phyloP scores from a whole-genome alignment of 345 rosid species.

The Isatis tinctoria region DNA sequence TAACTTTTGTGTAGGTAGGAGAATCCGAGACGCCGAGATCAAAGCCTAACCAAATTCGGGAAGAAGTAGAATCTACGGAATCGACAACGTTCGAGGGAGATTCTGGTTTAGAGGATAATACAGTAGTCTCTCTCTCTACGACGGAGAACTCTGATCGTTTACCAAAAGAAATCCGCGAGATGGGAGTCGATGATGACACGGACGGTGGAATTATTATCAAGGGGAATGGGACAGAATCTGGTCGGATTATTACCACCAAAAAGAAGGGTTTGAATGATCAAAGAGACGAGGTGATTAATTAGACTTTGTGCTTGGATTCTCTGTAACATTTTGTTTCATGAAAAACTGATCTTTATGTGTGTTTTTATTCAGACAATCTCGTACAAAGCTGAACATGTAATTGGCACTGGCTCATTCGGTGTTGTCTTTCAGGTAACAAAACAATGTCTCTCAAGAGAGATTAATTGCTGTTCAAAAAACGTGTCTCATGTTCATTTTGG shows the following conservation, averaged over 20 bases:
- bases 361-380: conserved; percentile 57
- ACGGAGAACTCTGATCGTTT: conserved; percentile 43
- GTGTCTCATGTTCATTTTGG: background rate
- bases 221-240: conserved; percentile 83
- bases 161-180: conserved; percentile 51
- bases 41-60: conserved; percentile 54
- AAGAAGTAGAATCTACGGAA: conserved; percentile 30
- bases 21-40: conserved; percentile 64
- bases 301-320: background rate
- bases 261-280: conserved; percentile 84
- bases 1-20: conserved; percentile 44
- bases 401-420: conserved; percentile 98
- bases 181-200: conserved; percentile 50
- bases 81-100: conserved; percentile 39
- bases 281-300: conserved; percentile 57
- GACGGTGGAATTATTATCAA: conserved; percentile 19
- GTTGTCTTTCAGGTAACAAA: conserved; percentile 80
- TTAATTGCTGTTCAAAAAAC: background rate
- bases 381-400: conserved; percentile 87
- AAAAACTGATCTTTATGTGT: background rate
- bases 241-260: conserved; percentile 83
- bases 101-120: conserved; percentile 40
- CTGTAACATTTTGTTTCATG: background rate
- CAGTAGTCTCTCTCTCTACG: conserved; percentile 19
- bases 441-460: background rate